Base-by-base conservation (phyloP, 345 rosid species). In the Eucalyptus pauciflora region DNA sequence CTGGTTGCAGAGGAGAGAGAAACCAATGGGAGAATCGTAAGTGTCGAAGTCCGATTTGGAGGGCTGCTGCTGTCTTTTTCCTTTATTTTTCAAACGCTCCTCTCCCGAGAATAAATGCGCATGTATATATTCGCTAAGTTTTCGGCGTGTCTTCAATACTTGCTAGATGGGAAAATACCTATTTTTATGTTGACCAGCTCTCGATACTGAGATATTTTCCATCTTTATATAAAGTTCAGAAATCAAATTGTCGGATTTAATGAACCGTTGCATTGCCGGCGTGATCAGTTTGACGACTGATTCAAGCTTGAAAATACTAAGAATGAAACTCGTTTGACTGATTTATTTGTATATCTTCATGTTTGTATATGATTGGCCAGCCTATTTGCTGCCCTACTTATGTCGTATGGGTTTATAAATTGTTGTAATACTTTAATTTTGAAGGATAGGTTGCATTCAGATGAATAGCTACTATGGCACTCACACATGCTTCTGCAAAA, bases 211-310 rank as follows among this genome's bases (percentile, higher is more conserved):
- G 27, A 41, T 37, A 20, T 20, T 37, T 71, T 71, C 81, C 46
- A 3, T 18, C 81, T 18, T 20, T 18, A 37, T 18, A 15, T 37
- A 37, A 20, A 37, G 13, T 18, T 37, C 81, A 10, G 12, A 46
- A 10, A 37, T 71, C 45, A 41, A 10, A 71, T 37, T 17, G 81
- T 33, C 1, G 45, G 81, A 69, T 76, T 76, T 76, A 18, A 37
- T 76, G 83, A 37, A 71, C 6, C 12, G 3, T 33, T 71, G 37
- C 71, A 29, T 29, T 8, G 10, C 37, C 1, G 4, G 37, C 17
- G 0, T n/a, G 18, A 62, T 29, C 10, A 0, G 2, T 15, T 64
- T 3, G 20, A 7, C 20, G 9, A n/a, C 11, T 64, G 4, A 6
- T 3, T 6, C 16, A 13, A 6, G 24, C 37, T 16, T 0, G 13